Base-by-base conservation (phyloP, 2,329 filamentous ascomycete species). In the Pseudogymnoascus sp. region DNA sequence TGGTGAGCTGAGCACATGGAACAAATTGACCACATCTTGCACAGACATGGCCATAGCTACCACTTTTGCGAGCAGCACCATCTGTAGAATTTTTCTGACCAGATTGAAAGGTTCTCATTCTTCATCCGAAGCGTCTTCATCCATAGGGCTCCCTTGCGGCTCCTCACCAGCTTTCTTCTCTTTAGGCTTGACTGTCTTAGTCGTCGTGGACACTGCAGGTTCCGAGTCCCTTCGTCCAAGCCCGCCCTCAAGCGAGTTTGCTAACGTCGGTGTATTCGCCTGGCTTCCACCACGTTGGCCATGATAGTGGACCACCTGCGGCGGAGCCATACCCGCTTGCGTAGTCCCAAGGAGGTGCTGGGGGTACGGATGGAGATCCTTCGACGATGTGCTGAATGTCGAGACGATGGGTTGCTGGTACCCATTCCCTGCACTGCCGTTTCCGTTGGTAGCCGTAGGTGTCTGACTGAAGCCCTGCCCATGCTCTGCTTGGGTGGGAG, bases 361-460 rank as follows among this genome's bases (percentile, higher is more conserved):
- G 4, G 86, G 86, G 69, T 88, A 88, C 0, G 83, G 86, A 68
- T 88, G 83, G 33, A 89, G 75, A 70, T 89, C 86, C 71, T 86
- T 87, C 74, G 85, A 88, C 8, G 86, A 88, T 1, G 86, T 89
- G 37, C 86, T 88, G 69, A 89, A 89, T 21, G 84, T 87, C 49
- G 86, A 88, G 45, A 88, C 82, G 21, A 88, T 78, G 4, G 86
- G 86, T 71, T 88, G 85, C 70, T 86, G 84, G 69, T 88, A 88
- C n/a, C 85, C 85, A 71, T 88, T 87, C 18, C 58, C 37, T 18
- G 33, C 58, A 59, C 81, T 76, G 64, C 83, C 83, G 69, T 86
- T 85, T 61, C 78, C 70, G 63, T 74, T 74, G 65, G 73, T 77
- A 40, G 71, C 66, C 31, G 71, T 78, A 55, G 81, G 78, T 52